These are phyloP conservation scores for Adansonia rubrostipa DNA, from an alignment of 441 rosid genomes.

Conservation along the genomic window DNA sequence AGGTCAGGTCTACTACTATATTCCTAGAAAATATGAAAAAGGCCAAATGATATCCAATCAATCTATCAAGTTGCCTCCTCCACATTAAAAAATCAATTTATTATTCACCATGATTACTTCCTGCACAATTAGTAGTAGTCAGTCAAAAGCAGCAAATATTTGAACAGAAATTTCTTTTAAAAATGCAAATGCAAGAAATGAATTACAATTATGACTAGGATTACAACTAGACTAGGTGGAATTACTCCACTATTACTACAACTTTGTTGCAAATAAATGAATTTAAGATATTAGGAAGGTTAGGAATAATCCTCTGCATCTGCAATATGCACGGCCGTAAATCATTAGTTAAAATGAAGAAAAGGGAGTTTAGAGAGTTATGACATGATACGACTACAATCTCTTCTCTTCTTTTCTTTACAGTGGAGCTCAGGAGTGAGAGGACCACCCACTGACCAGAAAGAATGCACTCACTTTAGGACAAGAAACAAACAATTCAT, in stretches of 20 bases:
- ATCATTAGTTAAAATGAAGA: neutral
- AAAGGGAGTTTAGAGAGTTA: neutral
- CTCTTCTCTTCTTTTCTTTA: neutral
- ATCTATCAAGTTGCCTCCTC: neutral
- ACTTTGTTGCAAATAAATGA: neutral
- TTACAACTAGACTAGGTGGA: no score
- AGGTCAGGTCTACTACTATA: no score
- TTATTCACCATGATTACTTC: neutral
- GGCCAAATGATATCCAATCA: neutral
- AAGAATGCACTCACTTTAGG: neutral
- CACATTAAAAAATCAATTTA: neutral
- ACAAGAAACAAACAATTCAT: neutral
- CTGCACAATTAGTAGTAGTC: no score
- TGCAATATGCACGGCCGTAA: no score
- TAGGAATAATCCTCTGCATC: no score
- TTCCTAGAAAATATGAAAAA: neutral
- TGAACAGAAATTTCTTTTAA: neutral
- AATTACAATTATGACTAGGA: no score
- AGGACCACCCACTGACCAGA: conserved; percentile 35
- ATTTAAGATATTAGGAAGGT: no score
- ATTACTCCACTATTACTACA: neutral
- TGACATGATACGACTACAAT: no score
- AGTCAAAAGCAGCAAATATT: neutral
- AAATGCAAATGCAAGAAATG: neutral
- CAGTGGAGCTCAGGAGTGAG: neutral